Percentiles rank a stretch among this genome's conserved stretches.
Evolutionary conservation across 75 land plant species (phyloP).

Genomic region (Pinus albicaulis): DNA sequence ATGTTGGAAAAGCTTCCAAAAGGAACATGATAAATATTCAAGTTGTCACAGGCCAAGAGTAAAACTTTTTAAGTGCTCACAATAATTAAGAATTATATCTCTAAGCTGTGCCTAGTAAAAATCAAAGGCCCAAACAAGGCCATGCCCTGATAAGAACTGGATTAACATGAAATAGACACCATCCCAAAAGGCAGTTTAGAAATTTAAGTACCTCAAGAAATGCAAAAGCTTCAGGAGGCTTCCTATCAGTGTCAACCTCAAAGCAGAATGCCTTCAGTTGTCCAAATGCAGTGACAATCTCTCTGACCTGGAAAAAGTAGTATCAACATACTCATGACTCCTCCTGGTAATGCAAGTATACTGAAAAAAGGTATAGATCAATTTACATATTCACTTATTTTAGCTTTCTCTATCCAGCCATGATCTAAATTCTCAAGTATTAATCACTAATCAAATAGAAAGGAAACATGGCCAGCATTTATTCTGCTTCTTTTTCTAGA

Average conservation of each 20-base stretch:
- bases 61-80: no score
- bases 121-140: background rate
- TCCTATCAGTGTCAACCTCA: slow-evolving; percentile 33
- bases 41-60: background rate
- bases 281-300: slow-evolving; percentile 85
- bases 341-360: background rate
- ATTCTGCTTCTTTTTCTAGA: no score
- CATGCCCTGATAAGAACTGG: background rate
- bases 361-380: background rate
- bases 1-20: background rate
- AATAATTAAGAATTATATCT: background rate
- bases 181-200: background rate
- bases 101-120: background rate
- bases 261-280: slow-evolving; percentile 77
- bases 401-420: background rate
- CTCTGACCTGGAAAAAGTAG: slow-evolving; percentile 55
- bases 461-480: no score
- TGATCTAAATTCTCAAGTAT: background rate
- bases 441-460: no score
- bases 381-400: background rate
- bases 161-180: background rate
- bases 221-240: slow-evolving; percentile 41
- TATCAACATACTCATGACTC: background rate
- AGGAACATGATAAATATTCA: background rate
- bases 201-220: slow-evolving; percentile 71